These are phyloP conservation scores for Colletotrichum brevisporum DNA, from an alignment of 2,329 filamentous ascomycete genomes.

Conservation along the genomic window DNA sequence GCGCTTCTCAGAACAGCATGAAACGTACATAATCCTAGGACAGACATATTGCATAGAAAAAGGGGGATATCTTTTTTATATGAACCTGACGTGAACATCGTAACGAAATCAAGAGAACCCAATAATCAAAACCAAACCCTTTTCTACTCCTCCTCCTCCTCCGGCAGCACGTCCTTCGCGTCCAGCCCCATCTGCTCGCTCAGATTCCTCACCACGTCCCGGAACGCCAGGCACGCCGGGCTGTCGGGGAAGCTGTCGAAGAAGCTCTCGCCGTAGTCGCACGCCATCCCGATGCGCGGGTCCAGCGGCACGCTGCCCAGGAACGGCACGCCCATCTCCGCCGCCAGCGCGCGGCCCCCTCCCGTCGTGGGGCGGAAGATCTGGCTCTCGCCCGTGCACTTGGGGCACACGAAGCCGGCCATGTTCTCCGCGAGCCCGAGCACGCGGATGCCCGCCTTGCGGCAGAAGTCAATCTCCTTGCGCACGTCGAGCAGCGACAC, in stretches of 20 bases:
- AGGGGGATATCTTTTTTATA: slow-evolving; percentile 28
- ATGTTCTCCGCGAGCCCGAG: slow-evolving; percentile 97
- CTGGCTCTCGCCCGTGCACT: slow-evolving; percentile 84
- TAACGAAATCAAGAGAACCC: neutral
- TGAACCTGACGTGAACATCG: neutral
- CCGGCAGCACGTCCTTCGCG: slow-evolving; percentile 65
- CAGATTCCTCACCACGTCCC: slow-evolving; percentile 82
- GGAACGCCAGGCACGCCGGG: slow-evolving; percentile 87
- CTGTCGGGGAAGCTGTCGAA: slow-evolving; percentile 95
- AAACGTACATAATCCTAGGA: slow-evolving; percentile 33
- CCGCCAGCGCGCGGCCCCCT: slow-evolving; percentile 83
- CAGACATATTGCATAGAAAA: neutral
- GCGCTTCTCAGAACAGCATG: no score
- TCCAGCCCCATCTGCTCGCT: slow-evolving; percentile 76
- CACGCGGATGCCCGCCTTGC: slow-evolving; percentile 90
- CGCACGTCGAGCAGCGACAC: slow-evolving; percentile 92
- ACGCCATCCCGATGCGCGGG: slow-evolving; percentile 94
- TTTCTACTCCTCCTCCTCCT: slow-evolving; percentile 45
- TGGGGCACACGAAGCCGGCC: slow-evolving; percentile 96
- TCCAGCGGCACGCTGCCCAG: slow-evolving; percentile 92
- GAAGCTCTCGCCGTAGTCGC: slow-evolving; percentile 97
- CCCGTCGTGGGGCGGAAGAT: slow-evolving; percentile 95
- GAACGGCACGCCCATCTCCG: slow-evolving; percentile 90
- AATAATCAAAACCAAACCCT: neutral
- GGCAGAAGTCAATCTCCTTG: slow-evolving; percentile 98